Evolutionary conservation across 345 rosid genomes (phyloP), one percentile per base, ranked within the genome.

Genomic region (Gossypium thurberi): DNA sequence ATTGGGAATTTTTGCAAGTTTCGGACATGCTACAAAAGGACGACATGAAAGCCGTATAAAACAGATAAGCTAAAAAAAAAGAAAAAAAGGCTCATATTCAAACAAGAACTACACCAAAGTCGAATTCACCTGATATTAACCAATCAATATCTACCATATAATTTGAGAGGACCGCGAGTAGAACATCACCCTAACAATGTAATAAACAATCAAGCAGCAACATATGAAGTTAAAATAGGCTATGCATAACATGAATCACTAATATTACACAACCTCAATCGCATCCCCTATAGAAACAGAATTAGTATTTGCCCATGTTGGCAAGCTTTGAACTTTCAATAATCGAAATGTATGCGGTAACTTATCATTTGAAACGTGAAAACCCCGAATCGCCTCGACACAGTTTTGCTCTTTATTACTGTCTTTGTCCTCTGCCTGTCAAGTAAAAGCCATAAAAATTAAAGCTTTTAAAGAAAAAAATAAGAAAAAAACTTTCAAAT

Each of bases 111-210:
- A 53, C 43, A 47, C 48, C 46, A 59, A 76, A 20, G 1, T 10
- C 6, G 18, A 62, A 76, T 87, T 84, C 43, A 86, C 90, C 87
- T 40, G 88, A 81, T 66, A 88, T 50, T 81, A 94, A 79, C 99
- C 99, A 94, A 78, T 90, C 94, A 21, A 92, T 43, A 77, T 94
- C 98, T 62, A 92, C 99, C 98, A 94, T 94, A 80, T 89, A 94
- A 84, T 94, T 94, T 43, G 98, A 92, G 21, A 94, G 83, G 56
- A 92, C 73, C 25, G 88, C 95, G 80, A 84, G 80, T 77, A 83
- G 77, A 77, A 92, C 76, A 69, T 94, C 94, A 52, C 94, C 99
- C 99, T 92, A 72, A 17, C 73, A 81, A 81, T 28, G 9, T 33
- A 55, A 74, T 2, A 40, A 77, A 40, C 48, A 76, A 77, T 61